Base-by-base conservation (phyloP, 495 filamentous ascomycete species). In the Elasticomyces elasticus region DNA sequence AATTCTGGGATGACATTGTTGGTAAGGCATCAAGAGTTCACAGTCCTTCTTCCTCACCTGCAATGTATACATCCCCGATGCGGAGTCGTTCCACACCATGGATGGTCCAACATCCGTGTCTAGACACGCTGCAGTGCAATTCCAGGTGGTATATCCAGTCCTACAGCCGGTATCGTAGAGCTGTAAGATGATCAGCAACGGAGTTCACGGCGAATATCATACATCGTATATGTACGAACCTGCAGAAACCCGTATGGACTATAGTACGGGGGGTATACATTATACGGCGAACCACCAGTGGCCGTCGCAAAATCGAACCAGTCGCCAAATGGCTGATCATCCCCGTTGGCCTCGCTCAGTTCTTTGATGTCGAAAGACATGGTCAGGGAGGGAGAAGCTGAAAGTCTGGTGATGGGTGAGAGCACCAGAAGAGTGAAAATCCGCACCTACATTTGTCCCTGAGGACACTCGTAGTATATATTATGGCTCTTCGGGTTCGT, bases 61-160 rank as follows among this genome's bases (percentile, higher is more conserved):
- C 48, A 51, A 10, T 2, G 48, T 51, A 31, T 51, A 51, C 33
- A 13, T 50, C 9, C 20, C 24, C 11, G 2, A 9, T 12, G 17
- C 24, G 20, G 48, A 38, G 48, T 11, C 25, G 27, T 51, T 51
- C 48, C 48, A 51, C 20, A 40, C 19, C 48, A 51, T 2, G 20
- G 19, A 38, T 10, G 48, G 28, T 2, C 48, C 48, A 17, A 51
- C 17, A 5, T 38, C 23, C n/a, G 48, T 51, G 19, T 51, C 48
- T 19, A 51, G 30, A 40, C 48, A 51, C 28, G 48, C 33, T 2
- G 48, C 33, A 24, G 48, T 51, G 48, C 48, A 51, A 31, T 51
- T 51, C 30, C 17, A 37, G 17, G 30, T 22, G 15, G 3, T 38
- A 40, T n/a, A n/a, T 6, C n/a, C 30, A 13, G 26, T 23, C 28